phyloP scores from a whole-genome alignment of 2,329 filamentous ascomycete species.

The Stemphylium vesicarium region DNA sequence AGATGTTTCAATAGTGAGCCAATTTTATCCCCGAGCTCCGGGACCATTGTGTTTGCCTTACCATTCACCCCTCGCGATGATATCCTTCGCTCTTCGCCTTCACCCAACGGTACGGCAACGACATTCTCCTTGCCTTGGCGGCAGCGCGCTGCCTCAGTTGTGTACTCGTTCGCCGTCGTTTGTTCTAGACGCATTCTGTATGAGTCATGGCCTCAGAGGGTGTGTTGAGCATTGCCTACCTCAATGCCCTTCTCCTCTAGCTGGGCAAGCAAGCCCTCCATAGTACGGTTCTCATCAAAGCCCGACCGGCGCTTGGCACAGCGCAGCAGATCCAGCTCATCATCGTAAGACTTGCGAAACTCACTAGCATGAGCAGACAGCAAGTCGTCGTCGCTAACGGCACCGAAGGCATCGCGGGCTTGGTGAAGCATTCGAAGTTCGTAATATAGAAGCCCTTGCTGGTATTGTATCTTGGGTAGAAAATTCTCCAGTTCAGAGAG shows the following conservation, averaged over 20 bases:
- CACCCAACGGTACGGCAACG: conserved; percentile 25
- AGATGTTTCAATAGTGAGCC: not conserved
- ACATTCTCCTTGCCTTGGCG: conserved; percentile 33
- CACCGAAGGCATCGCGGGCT: conserved; percentile 28
- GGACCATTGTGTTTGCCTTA: not conserved
- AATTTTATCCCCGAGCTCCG: no score
- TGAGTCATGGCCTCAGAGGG: not conserved
- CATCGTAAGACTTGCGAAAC: conserved; percentile 26
- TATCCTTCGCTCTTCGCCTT: conserved; percentile 11
- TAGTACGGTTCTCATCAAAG: conserved; percentile 37
- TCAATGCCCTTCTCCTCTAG: conserved; percentile 20
- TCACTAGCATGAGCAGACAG: conserved; percentile 15
- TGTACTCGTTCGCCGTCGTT: conserved; percentile 30
- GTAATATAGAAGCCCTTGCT: conserved; percentile 33
- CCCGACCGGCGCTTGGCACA: conserved; percentile 29
- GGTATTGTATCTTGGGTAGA: conserved; percentile 35
- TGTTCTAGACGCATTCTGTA: conserved; percentile 20
- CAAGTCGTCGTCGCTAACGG: conserved; percentile 8
- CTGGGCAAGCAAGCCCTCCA: conserved; percentile 26
- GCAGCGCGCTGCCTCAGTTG: conserved; percentile 30
- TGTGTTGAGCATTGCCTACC: not conserved
- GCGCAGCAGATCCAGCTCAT: conserved; percentile 23
- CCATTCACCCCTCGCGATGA: not conserved
- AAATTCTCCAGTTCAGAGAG: conserved; percentile 26
- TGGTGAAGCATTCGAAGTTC: conserved; percentile 31